These are phyloP conservation scores for Apophysomyces sp. DNA, from an alignment of 371 early-diverging fungal genomes.

Conservation along the genomic window DNA sequence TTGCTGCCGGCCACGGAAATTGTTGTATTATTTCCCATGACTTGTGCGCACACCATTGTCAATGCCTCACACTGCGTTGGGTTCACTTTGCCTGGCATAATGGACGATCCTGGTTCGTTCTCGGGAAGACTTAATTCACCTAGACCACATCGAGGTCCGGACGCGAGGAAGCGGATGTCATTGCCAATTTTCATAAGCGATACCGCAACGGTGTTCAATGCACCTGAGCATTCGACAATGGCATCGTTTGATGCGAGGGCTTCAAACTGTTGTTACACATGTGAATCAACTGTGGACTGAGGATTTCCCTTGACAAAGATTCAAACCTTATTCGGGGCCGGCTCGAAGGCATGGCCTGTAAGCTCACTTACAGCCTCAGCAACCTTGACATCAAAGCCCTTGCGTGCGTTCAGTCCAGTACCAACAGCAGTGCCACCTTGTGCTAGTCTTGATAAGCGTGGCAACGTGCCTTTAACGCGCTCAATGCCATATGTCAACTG, in stretches of 20 bases:
- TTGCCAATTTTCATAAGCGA: conserved; percentile 98
- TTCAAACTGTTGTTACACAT: conserved; percentile 68
- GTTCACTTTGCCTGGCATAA: conserved; percentile 97
- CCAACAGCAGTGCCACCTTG: conserved; percentile 98
- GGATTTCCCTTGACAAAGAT: background rate
- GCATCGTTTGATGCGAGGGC: conserved; percentile 96
- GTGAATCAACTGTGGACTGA: background rate
- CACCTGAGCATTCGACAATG: conserved; percentile 92
- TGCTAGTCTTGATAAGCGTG: conserved; percentile 85
- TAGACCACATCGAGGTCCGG: conserved; percentile 96
- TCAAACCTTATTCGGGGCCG: conserved; percentile 90
- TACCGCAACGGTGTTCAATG: conserved; percentile 89
- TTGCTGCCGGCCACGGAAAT: conserved; percentile 88
- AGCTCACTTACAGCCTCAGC: conserved; percentile 77
- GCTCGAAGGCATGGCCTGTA: conserved; percentile 83
- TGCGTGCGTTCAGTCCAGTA: conserved; percentile 92
- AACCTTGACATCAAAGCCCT: conserved; percentile 86
- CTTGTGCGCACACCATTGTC: conserved; percentile 98
- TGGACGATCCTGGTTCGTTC: conserved; percentile 97
- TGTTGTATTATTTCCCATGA: conserved; percentile 94
- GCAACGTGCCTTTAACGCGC: conserved; percentile 77
- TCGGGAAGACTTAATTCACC: conserved; percentile 93
- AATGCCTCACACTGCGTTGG: conserved; percentile 98
- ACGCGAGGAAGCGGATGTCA: conserved; percentile 93
- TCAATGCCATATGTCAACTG: conserved; percentile 85